Conservation (phyloP, 2,329 filamentous ascomycete species). For the Fulvia fulva region DNA sequence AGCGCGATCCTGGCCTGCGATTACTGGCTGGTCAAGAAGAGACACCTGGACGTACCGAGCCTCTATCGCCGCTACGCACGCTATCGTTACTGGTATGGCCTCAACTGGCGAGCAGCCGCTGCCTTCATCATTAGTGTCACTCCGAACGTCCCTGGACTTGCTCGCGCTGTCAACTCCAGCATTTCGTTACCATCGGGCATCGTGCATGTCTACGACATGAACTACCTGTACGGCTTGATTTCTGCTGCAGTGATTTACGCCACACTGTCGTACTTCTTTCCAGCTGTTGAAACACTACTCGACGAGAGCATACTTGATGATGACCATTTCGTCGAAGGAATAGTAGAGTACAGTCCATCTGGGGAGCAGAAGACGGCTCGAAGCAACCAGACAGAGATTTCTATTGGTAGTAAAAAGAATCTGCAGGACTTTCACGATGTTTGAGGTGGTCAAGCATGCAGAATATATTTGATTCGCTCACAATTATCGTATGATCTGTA, state of each 20-base stretch:
- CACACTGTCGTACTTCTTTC: conserved; percentile 46
- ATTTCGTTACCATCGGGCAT: conserved; percentile 47
- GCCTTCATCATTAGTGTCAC: conserved; percentile 56
- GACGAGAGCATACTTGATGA: conserved; percentile 24
- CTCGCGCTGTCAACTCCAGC: conserved; percentile 39
- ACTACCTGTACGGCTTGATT: conserved; percentile 63
- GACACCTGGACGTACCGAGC: conserved; percentile 46
- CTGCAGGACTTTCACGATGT: conserved; percentile 8
- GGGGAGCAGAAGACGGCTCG: conserved; percentile 6
- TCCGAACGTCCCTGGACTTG: conserved; percentile 55
- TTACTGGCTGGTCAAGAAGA: conserved; percentile 51
- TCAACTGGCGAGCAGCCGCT: conserved; percentile 58
- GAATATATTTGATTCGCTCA: background rate
- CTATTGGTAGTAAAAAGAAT: conserved; percentile 6
- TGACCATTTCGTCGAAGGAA: conserved; percentile 14
- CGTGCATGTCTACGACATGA: conserved; percentile 57
- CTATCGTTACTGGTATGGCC: conserved; percentile 50
- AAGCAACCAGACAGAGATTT: conserved; percentile 12
- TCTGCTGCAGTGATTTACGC: conserved; percentile 55
- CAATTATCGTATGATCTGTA: background rate
- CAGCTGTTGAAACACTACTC: conserved; percentile 50
- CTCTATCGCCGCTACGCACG: conserved; percentile 49
- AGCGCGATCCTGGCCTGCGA: conserved; percentile 54
- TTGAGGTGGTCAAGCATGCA: background rate
- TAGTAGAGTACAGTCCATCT: conserved; percentile 15